Base-by-base conservation (phyloP, 352 stramenopile species). In the Globisporangium cystogenes region DNA sequence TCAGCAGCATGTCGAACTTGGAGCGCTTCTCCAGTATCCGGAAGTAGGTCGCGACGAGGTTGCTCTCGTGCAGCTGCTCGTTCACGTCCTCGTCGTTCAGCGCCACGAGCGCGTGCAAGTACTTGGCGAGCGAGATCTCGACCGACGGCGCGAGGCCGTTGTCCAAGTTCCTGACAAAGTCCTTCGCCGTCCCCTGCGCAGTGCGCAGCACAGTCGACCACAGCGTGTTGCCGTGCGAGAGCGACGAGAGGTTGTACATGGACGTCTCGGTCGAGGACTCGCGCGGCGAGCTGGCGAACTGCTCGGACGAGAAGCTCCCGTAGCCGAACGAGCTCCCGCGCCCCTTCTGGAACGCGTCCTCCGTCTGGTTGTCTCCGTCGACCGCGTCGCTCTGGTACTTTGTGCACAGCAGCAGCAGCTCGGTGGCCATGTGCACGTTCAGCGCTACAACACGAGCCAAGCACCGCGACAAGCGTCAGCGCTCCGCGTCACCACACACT, bases 1-100 rank as follows among this genome's bases (percentile, higher is more conserved):
- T 92, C n/a, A 91, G 66, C 24, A 94, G 66, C 84, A 94, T 94
- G 48, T 94, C 84, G 35, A 90, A 91, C 23, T 70, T 73, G 48
- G 84, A 74, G 18, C 82, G 81, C 20, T 72, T 70, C 51, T 82
- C 69, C 12, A 94, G 55, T 35, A 88, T 68, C 26, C 65, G 44
- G 3, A 94, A 59, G 53, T 94, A 94, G n/a, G 68, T 70, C 44
- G 74, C 67, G 42, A 92, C 74, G 8, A 94, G 60, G 8, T 60
- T 65, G 37, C 60, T 68, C 24, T 75, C 66, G 60, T 90, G 81
- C 7, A 94, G 63, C 45, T 80, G 65, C n/a, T 73, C 63, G 52
- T 94, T 77, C 15, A 91, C 46, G 3, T 73, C 62, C 5, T 60
- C 48, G 46, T 91, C 81, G 49, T 90, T 83, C 1, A 92, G 57